These are phyloP conservation scores for Teunomyces stri DNA, from an alignment of 805 yeast species.

Conservation along the genomic window DNA sequence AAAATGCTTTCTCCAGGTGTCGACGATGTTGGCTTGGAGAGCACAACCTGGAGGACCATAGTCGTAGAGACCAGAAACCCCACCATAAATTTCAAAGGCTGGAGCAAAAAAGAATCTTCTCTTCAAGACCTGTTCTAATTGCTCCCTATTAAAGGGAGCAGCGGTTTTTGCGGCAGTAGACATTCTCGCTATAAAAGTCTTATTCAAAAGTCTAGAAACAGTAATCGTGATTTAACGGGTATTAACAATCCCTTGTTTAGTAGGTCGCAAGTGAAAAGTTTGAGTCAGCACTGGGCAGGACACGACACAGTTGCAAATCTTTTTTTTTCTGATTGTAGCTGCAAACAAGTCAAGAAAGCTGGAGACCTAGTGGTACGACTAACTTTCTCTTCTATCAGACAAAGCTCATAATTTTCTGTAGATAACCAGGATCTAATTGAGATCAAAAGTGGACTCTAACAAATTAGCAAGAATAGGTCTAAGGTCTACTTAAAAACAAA, in stretches of 20 bases:
- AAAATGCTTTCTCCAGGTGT: slow-evolving; percentile 96
- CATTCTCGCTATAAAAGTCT: slow-evolving; percentile 17
- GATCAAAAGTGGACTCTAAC: too few relatives aligned
- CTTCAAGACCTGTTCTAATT: slow-evolving; percentile 84
- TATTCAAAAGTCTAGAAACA: slow-evolving; percentile 1
- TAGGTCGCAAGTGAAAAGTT: background rate
- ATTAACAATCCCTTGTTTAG: background rate
- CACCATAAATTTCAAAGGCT: slow-evolving; percentile 95
- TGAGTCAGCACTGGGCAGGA: slow-evolving; percentile 3
- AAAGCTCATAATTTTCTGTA: too few relatives aligned
- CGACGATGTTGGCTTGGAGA: slow-evolving; percentile 91
- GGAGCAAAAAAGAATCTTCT: slow-evolving; percentile 98
- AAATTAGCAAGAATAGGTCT: too few relatives aligned
- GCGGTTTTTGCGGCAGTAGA: slow-evolving; percentile 24
- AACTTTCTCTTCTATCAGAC: background rate
- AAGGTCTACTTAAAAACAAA: too few relatives aligned
- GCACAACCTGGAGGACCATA: slow-evolving; percentile 99
- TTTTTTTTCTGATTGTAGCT: background rate
- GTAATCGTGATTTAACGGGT: slow-evolving; percentile 2
- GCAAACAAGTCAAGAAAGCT: background rate
- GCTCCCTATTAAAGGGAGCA: slow-evolving; percentile 72
- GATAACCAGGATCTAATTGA: too few relatives aligned
- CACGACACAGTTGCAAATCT: slow-evolving; percentile 2
- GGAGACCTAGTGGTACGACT: too few relatives aligned
- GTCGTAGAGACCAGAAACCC: slow-evolving; percentile 96